phyloP scores from a whole-genome alignment of 331 rosid genomes.

The Stylosanthes scabra region DNA sequence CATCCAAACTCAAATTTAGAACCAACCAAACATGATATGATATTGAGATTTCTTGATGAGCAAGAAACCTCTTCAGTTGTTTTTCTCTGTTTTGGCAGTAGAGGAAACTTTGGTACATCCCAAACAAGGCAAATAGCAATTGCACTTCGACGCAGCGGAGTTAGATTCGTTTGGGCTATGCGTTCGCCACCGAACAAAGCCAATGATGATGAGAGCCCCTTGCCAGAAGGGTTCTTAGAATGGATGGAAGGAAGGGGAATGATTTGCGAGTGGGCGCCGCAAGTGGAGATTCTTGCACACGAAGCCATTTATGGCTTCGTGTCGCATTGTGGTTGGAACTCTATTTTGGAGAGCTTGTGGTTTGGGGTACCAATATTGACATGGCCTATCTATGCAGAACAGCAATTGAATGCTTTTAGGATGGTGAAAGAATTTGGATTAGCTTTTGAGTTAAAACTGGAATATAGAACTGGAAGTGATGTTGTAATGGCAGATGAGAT shows the following conservation, averaged over 20 bases:
- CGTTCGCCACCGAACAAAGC: constrained; percentile 40
- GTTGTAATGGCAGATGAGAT: no score
- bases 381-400: constrained; percentile 60
- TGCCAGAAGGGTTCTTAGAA: constrained; percentile 64
- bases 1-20: constrained; percentile 48
- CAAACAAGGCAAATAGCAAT: constrained; percentile 66
- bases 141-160: constrained; percentile 56
- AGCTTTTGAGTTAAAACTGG: constrained; percentile 38
- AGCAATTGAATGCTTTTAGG: constrained; percentile 50
- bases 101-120: constrained; percentile 61
- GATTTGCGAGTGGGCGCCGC: constrained; percentile 57
- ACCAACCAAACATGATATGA: constrained; percentile 46
- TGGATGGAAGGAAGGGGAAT: constrained; percentile 57
- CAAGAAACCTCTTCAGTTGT: constrained; percentile 59
- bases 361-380: constrained; percentile 58
- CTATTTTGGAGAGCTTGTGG: constrained; percentile 58
- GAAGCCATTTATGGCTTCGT: constrained; percentile 50
- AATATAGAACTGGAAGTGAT: constrained; percentile 38
- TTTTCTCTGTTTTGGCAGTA: constrained; percentile 74
- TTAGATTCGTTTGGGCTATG: constrained; percentile 68
- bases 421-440: constrained; percentile 47
- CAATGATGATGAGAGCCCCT: constrained; percentile 29
- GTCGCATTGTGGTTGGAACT: constrained; percentile 61
- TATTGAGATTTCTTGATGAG: constrained; percentile 65
- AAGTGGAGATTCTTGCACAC: constrained; percentile 48